Evolutionary conservation across 495 filamentous ascomycete species (phyloP), one percentile per base, ranked within the genome.

Genomic region (Chaetomium tenue): DNA sequence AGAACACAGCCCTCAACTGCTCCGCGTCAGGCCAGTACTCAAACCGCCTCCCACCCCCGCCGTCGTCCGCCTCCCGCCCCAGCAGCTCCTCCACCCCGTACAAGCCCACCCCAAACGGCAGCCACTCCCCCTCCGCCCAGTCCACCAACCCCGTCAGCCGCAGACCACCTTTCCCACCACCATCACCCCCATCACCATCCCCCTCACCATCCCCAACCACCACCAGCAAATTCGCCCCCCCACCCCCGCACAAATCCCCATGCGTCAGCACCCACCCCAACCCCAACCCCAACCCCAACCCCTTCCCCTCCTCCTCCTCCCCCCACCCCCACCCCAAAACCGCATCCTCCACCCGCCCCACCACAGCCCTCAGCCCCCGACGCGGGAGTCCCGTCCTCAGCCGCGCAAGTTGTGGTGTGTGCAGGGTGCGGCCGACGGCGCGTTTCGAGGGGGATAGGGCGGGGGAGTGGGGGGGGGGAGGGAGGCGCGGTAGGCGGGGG

Each of bases 71-170:
- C 13, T 72, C 53, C 63, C 78, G 76, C 13, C 84, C 82, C 0
- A 87, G 73, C 2, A 87, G 63, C 66, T 81, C 78, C 64, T 87
- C 84, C 1, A 86, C 66, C 2, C 83, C 84, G 62, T 86, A 86
- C 56, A 86, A 69, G 33, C 78, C 79, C 13, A 82, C 75, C 8
- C 84, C 84, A 68, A 84, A 84, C 15, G 84, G 84, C 18, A 86
- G 70, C 53, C 70, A 76, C 69, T 87, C 84, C 0, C 81, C 81
- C 65, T 88, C 85, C 0, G 83, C 83, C 85, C 86, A 89, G 65
- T 87, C 85, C 7, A 88, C 72, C 6, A 87, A 60, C 0, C 86
- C 86, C 0, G 65, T 68, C 4, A 88, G 61, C 58, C 18, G 18
- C 20, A 50, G n/a, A 2, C 20, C 3, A 5, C 13, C 20, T 12